Evolutionary conservation across 2,329 filamentous ascomycete genomes (phyloP), one percentile per base, ranked within the genome.

Genomic region (Alternaria viburni): DNA sequence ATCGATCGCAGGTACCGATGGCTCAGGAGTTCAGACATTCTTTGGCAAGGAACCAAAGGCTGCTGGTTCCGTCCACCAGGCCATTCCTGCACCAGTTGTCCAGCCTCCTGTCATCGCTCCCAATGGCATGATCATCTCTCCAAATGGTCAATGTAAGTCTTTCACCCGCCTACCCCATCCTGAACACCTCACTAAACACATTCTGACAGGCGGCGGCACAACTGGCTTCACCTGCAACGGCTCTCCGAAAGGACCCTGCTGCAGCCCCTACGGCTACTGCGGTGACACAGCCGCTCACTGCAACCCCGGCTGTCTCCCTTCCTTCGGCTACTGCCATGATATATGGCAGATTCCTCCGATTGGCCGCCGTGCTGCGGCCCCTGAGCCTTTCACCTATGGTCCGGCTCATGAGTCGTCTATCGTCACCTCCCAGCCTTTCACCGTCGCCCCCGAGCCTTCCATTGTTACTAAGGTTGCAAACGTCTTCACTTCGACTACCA

Each of bases 281-380:
- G 65, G 65, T 4, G 44, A n/a, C 28, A 21, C 43, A 8, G 15
- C 43, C 19, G 71, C 65, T 26, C 61, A 74, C 61, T 76, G 75
- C 50, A 62, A 63, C 6, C 59, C 59, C 0, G 67, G 68, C 1
- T 79, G 75, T 10, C 58, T 65, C 21, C 13, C 43, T n/a, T 8
- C 12, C 23, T 61, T 61, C 21, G 64, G 64, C n/a, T 44, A 17
- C 43, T 66, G 64, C 44, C 44, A 41, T 17, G 36, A 41, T 17
- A 41, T 41, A 41, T 41, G 36, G 36, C 4, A 41, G 8, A 10
- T 17, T 17, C 36, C 36, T 41, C 36, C 36, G 6, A 12, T 28
- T 0, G 17, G 21, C 17, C 30, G 12, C 13, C 19, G 23, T 23
- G 9, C 32, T 41, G 49, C 49, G 5, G 30, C 12, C 11, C 30